A percentile compares a stretch with the other conserved stretches of the same genome.
Conservation (phyloP, 192 early-diverging fungal species). For the Coemansia sp. region DNA sequence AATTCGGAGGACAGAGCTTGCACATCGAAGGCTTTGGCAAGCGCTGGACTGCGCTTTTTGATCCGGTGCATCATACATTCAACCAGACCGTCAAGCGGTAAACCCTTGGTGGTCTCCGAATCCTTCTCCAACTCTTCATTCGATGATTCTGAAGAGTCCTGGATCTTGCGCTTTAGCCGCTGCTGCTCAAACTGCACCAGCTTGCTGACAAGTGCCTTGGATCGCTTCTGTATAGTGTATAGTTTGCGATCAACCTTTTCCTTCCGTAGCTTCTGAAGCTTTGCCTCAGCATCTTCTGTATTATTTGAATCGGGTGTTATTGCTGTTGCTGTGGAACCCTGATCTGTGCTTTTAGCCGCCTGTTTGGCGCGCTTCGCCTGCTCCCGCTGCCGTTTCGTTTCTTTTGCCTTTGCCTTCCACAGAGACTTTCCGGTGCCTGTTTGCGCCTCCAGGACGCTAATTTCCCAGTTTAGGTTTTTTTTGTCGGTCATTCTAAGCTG, state of each 20-base stretch:
- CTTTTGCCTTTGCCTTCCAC: slow-evolving; percentile 20
- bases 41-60: slow-evolving; percentile 5
- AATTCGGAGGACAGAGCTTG: neutral
- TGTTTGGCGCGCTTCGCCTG: slow-evolving; percentile 15
- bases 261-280: slow-evolving; percentile 11
- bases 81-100: slow-evolving; percentile 9
- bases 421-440: slow-evolving; percentile 17
- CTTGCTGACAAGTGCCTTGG: slow-evolving; percentile 1
- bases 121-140: neutral
- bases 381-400: slow-evolving; percentile 15
- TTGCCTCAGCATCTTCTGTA: slow-evolving; percentile 3
- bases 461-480: slow-evolving; percentile 28
- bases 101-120: slow-evolving; percentile 3
- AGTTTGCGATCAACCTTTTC: slow-evolving; percentile 15
- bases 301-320: neutral
- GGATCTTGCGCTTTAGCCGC: slow-evolving; percentile 7
- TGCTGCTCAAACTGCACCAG: slow-evolving; percentile 16
- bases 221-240: neutral
- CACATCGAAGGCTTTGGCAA: slow-evolving; percentile 3
- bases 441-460: slow-evolving; percentile 27
- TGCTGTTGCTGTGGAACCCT: neutral
- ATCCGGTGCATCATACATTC: slow-evolving; percentile 16
- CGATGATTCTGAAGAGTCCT: neutral
- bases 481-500: slow-evolving; percentile 12
- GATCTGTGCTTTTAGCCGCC: neutral